Evolutionary conservation across 1,284 basidiomycete species (phyloP), one percentile per base, ranked within the genome.

Genomic region (Pascua sp.): DNA sequence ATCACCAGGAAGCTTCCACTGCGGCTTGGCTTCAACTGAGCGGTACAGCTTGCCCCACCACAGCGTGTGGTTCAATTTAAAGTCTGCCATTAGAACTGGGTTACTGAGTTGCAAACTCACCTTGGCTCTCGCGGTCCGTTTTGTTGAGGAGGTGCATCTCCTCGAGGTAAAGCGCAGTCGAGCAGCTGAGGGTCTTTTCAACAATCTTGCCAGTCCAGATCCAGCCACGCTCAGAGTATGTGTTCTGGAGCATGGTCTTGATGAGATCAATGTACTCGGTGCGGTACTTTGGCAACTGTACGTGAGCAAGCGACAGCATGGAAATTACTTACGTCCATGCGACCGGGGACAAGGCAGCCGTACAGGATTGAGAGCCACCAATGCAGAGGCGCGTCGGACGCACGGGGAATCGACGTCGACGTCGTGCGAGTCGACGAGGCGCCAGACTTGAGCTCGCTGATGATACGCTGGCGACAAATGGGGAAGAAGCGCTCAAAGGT

Each of bases 341-440:
- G 62, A 10, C 71, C 69, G 10, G 70, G 69, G 13, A 72, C 66
- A 12, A 75, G 63, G 47, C 68, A 63, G 18, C 71, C 70, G 54
- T 68, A 67, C 41, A 74, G 49, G 45, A 75, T 71, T 4, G 62
- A 75, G 56, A 67, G 73, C 65, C 51, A 93, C 91, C 94, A 98
- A 74, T 97, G 93, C 52, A 98, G 80, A 1, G 91, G 88, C 2
- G 91, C 93, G 69, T 98, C 95, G 8, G 90, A 90, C 5, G 91
- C 85, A 2, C 90, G 82, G 0, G 91, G 88, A 16, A 85, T 83
- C 62, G 88, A 85, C 0, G 91, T 93, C 3, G 87, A 87, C 2
- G 93, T 98, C 9, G 91, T 97, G 37, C 91, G 82, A 40, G 87
- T 82, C 57, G 89, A 90, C n/a, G 91, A 94, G 0, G 96, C 94